A percentile compares a stretch with the other conserved stretches of the same genome.
These are phyloP conservation scores for Chlamydomonas asymmetrica DNA, from an alignment of 139 green algal species.

Conservation along the genomic window DNA sequence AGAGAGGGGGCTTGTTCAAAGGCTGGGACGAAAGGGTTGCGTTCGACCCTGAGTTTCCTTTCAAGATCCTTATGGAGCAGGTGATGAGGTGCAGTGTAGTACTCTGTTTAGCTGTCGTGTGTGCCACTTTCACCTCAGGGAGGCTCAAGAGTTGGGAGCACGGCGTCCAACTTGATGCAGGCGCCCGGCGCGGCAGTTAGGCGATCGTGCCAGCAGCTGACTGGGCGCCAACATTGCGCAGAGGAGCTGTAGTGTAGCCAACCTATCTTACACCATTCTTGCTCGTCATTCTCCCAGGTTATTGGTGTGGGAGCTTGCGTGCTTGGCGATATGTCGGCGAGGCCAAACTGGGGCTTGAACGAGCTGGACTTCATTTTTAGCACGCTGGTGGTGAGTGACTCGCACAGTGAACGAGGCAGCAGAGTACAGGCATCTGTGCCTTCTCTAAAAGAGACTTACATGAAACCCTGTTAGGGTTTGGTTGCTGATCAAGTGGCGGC, in stretches of 20 bases:
- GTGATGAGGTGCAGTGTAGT: not conserved
- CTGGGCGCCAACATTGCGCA: no score
- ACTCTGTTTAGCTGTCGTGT: not conserved
- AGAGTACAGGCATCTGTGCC: no score
- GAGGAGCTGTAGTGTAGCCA: no score
- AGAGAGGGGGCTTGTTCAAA: slow-evolving; percentile 49
- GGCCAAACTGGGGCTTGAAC: slow-evolving; percentile 94
- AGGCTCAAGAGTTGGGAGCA: no score
- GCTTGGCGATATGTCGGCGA: slow-evolving; percentile 89
- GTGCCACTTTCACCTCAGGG: not conserved
- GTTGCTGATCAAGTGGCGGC: no score
- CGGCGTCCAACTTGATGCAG: no score
- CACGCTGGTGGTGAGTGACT: slow-evolving; percentile 76
- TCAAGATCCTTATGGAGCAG: slow-evolving; percentile 65
- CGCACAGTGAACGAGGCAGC: no score
- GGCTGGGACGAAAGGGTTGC: slow-evolving; percentile 89
- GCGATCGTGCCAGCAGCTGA: no score
- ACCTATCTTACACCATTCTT: no score
- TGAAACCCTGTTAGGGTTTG: no score
- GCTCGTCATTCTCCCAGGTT: slow-evolving; percentile 71
- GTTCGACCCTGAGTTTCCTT: slow-evolving; percentile 86
- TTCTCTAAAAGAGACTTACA: no score
- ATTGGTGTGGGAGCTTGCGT: slow-evolving; percentile 92
- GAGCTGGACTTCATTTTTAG: slow-evolving; percentile 98
- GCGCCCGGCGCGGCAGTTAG: no score